Percentiles rank a stretch among this genome's conserved stretches.
Conservation (phyloP, 371 early-diverging fungal genomes). For the Mucor velutinosus region DNA sequence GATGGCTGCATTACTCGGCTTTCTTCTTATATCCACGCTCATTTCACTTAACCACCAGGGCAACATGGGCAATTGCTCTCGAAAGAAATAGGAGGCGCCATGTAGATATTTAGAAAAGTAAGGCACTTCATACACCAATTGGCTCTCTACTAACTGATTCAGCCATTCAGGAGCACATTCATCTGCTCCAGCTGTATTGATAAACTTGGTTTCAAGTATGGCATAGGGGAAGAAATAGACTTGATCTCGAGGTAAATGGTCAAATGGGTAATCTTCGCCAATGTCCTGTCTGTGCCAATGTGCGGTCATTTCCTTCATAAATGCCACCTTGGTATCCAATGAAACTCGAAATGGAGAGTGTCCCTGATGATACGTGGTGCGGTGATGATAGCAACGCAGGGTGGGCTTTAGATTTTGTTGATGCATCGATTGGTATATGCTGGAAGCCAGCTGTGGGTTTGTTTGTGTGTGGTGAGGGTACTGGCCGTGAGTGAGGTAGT, state of each 20-base stretch:
- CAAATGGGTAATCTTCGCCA: background rate
- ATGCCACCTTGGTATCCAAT: constrained; percentile 21
- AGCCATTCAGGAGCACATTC: constrained; percentile 87
- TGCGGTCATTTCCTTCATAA: constrained; percentile 8
- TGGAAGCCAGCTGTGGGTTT: background rate
- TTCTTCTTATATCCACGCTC: constrained; percentile 82
- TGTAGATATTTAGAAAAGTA: constrained; percentile 97
- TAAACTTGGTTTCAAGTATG: constrained; percentile 90
- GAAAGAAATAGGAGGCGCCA: constrained; percentile 85
- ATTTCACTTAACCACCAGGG: constrained; percentile 95
- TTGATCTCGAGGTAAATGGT: constrained; percentile 1
- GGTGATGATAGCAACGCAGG: constrained; percentile 16
- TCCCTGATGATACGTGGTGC: constrained; percentile 6
- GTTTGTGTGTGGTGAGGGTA: background rate
- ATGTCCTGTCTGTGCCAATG: constrained; percentile 1
- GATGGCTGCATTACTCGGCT: constrained; percentile 8
- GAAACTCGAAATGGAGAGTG: constrained; percentile 1
- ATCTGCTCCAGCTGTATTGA: constrained; percentile 56
- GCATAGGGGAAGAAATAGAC: constrained; percentile 94
- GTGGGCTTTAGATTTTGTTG: constrained; percentile 4
- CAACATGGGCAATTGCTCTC: constrained; percentile 75
- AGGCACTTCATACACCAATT: constrained; percentile 91
- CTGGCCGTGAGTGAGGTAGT: background rate
- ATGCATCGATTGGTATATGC: constrained; percentile 9
- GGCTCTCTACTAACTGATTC: constrained; percentile 74